Evolutionary conservation across 2,329 filamentous ascomycete species (phyloP).

Genomic region (Aspergillus costaricaensis): DNA sequence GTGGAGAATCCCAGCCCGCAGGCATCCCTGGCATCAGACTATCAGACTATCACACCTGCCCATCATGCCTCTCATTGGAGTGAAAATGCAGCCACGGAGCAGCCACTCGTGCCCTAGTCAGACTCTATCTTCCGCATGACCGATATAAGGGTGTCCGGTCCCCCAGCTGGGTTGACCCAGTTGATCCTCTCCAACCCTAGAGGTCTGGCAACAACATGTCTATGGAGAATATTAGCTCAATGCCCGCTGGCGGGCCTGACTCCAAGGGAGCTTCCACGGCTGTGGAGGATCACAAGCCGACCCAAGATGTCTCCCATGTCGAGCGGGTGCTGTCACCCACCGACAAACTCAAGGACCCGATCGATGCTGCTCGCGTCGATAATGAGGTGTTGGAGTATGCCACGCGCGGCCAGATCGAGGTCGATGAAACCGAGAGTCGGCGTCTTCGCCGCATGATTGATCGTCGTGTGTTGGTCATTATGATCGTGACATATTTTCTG

Average conservation of each 20-base stretch:
- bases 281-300: conserved; percentile 5
- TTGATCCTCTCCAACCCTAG: neutral
- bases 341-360: conserved; percentile 53
- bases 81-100: neutral
- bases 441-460: conserved; percentile 68
- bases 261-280: neutral
- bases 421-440: conserved; percentile 61
- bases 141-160: neutral
- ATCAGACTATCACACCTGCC: too few relatives aligned
- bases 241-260: neutral
- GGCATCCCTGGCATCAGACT: too few relatives aligned
- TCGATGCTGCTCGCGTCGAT: conserved; percentile 65
- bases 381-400: conserved; percentile 72
- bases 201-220: conserved; percentile 3
- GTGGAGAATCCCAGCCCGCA: too few relatives aligned
- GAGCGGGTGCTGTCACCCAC: conserved; percentile 52
- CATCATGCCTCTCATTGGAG: neutral
- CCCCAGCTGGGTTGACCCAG: neutral
- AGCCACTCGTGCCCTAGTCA: neutral
- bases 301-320: conserved; percentile 45
- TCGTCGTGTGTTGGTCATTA: conserved; percentile 66
- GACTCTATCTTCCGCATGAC: neutral
- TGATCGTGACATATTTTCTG: conserved; percentile 73
- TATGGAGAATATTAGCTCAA: neutral
- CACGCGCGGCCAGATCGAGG: conserved; percentile 55